These are phyloP conservation scores for Fusarium gaditjirri DNA, from an alignment of 2,329 filamentous ascomycete species.

Conservation along the genomic window DNA sequence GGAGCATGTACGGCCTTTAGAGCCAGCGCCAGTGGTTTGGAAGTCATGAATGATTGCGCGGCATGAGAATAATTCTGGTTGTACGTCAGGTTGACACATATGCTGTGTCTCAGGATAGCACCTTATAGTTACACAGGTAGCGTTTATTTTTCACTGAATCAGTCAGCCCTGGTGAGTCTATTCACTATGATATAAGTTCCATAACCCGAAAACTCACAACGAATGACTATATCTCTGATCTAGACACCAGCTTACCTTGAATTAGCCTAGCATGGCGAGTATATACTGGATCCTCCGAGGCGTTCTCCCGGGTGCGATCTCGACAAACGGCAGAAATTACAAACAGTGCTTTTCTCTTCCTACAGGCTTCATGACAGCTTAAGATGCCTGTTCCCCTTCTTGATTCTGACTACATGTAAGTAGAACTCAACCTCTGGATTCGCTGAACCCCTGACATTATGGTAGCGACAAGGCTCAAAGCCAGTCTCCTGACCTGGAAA, in stretches of 20 bases:
- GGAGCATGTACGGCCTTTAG: neutral
- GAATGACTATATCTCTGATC: neutral
- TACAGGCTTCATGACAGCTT: too few relatives aligned
- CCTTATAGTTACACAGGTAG: neutral
- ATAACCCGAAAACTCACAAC: neutral
- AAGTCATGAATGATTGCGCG: neutral
- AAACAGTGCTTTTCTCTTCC: neutral
- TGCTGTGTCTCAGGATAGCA: neutral
- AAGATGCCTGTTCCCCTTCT: neutral
- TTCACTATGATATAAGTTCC: neutral
- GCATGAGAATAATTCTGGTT: neutral
- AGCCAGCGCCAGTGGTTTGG: neutral
- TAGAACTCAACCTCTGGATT: neutral
- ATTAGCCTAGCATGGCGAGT: constrained; percentile 4
- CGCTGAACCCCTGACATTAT: neutral
- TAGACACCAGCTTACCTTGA: constrained; percentile 9
- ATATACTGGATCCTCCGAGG: neutral
- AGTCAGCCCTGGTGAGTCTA: neutral
- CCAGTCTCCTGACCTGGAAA: too few relatives aligned
- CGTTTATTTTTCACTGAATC: neutral
- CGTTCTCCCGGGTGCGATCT: accelerated
- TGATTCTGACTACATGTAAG: neutral
- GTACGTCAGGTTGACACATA: neutral
- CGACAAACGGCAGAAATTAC: too few relatives aligned
- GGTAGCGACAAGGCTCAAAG: neutral